Evolutionary conservation across 2,329 filamentous ascomycete genomes (phyloP).

Genomic region (Stagonosporopsis cucurbitacearum): DNA sequence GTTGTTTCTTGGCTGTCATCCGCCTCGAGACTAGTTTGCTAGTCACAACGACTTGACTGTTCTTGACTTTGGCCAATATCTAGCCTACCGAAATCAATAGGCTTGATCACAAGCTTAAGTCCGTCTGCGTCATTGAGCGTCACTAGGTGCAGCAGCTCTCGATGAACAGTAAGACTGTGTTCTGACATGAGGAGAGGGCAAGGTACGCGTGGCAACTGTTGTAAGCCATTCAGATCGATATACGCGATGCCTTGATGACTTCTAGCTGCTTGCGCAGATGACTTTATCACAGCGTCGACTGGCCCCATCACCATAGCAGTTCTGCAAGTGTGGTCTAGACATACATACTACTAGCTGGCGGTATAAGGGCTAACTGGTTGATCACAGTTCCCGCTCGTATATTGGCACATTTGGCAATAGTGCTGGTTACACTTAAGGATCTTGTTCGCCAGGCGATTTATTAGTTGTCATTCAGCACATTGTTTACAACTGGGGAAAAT

Average conservation of each 20-base stretch:
- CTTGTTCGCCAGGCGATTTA: no score
- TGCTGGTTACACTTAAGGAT: no score
- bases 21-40: neutral
- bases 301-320: neutral
- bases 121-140: neutral
- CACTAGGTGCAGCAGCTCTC: neutral
- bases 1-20: neutral
- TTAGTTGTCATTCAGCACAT: no score
- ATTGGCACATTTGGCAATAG: neutral
- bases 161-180: neutral
- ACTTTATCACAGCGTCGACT: no score
- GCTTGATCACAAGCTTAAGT: neutral
- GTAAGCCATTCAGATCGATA: no score
- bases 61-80: neutral
- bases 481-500: no score
- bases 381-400: neutral
- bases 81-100: neutral
- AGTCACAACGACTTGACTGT: neutral
- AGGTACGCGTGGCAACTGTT: neutral
- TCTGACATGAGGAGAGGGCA: neutral
- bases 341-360: neutral
- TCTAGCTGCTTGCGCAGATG: neutral
- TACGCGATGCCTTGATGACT: neutral
- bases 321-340: no score
- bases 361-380: no score